Conservation (phyloP, 1,284 basidiomycete species). For the Cryptococcus sp. region DNA sequence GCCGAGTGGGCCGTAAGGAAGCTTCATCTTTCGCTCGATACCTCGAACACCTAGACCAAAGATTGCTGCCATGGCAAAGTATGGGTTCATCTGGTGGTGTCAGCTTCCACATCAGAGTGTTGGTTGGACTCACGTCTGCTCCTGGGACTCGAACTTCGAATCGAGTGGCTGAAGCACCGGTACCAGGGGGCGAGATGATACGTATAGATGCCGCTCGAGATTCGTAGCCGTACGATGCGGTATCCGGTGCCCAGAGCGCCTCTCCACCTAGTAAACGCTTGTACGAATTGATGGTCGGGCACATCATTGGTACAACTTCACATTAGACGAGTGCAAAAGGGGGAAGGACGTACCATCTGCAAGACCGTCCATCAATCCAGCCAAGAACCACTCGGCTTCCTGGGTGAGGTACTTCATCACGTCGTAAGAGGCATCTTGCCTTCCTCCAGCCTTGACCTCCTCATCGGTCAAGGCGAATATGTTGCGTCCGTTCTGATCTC, state of each 20-base stretch:
- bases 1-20: constrained; percentile 66
- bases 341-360: constrained; percentile 60
- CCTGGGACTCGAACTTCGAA: constrained; percentile 91
- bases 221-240: constrained; percentile 84
- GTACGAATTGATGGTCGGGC: constrained; percentile 95
- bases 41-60: constrained; percentile 81
- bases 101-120: not conserved
- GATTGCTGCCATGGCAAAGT: constrained; percentile 78
- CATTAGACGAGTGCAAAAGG: not conserved
- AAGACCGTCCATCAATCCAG: constrained; percentile 81
- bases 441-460: constrained; percentile 58
- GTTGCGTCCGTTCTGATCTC: constrained; percentile 64
- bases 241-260: constrained; percentile 90
- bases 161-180: constrained; percentile 70
- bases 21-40: constrained; percentile 65
- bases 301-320: constrained; percentile 54
- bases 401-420: constrained; percentile 81
- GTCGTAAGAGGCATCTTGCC: constrained; percentile 63
- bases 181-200: constrained; percentile 83
- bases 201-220: constrained; percentile 85
- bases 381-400: constrained; percentile 85
- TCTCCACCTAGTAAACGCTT: constrained; percentile 93
- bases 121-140: constrained; percentile 64
- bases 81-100: constrained; percentile 59
- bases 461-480: constrained; percentile 60